Evolutionary conservation across 805 yeast species (phyloP).

Genomic region (Jamesozyma spencerorum): DNA sequence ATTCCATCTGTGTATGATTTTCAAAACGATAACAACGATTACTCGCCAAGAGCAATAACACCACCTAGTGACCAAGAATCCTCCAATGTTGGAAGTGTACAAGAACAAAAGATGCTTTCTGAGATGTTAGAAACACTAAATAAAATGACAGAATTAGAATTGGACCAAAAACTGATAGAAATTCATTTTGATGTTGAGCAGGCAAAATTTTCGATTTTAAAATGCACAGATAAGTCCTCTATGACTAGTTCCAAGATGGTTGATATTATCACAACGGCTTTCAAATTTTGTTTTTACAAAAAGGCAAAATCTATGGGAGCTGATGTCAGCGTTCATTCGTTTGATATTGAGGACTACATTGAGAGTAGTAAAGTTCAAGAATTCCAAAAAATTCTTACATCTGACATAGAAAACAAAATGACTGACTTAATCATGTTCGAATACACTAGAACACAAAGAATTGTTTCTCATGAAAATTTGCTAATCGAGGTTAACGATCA

Average conservation of each 20-base stretch:
- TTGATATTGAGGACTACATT: slow-evolving; percentile 67
- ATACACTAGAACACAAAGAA: slow-evolving; percentile 50
- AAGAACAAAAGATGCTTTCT: slow-evolving; percentile 21
- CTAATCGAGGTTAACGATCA: slow-evolving; percentile 68
- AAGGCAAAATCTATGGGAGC: slow-evolving; percentile 56
- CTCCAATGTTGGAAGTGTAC: slow-evolving; percentile 3
- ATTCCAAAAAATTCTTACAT: slow-evolving; percentile 60
- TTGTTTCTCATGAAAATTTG: slow-evolving; percentile 43
- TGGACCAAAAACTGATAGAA: slow-evolving; percentile 58
- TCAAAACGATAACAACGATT: slow-evolving; percentile 5
- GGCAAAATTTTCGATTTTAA: slow-evolving; percentile 51
- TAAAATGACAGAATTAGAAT: slow-evolving; percentile 37
- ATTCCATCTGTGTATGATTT: slow-evolving; percentile 3
- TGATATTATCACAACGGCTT: slow-evolving; percentile 60
- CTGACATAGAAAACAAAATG: slow-evolving; percentile 32
- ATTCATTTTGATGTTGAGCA: slow-evolving; percentile 59
- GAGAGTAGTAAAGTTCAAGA: slow-evolving; percentile 51
- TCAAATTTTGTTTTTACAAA: slow-evolving; percentile 51
- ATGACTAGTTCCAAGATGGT: slow-evolving; percentile 59
- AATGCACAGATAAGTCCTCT: slow-evolving; percentile 56
- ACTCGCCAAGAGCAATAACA: slow-evolving; percentile 2
- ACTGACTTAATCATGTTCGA: slow-evolving; percentile 50
- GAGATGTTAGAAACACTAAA: slow-evolving; percentile 23
- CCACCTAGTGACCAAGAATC: not conserved
- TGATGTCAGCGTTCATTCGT: slow-evolving; percentile 52